Evolutionary conservation across 148 eudicot genomes (phyloP).

Genomic region (Camellia lanceoleosa): DNA sequence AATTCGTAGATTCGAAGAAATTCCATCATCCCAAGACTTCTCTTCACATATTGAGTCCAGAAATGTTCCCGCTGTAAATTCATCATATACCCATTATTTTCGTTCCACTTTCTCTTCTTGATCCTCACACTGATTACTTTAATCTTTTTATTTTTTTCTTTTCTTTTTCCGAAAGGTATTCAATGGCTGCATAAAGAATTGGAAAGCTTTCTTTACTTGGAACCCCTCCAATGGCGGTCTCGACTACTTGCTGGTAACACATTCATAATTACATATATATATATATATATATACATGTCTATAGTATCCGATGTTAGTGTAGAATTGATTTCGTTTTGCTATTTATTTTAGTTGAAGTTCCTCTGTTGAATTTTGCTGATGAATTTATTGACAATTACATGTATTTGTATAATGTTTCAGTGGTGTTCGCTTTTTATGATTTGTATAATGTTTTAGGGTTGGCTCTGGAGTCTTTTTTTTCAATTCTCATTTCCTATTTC

Average conservation of each 20-base stretch:
- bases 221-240: slow-evolving; percentile 74
- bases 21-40: slow-evolving; percentile 50
- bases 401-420: neutral
- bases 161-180: slow-evolving; percentile 43
- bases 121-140: neutral
- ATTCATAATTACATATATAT: neutral
- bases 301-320: neutral
- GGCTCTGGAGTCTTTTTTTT: neutral
- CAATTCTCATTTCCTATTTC: neutral
- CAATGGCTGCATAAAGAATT: slow-evolving; percentile 60
- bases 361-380: neutral
- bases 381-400: neutral
- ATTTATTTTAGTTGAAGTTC: too few relatives aligned
- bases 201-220: slow-evolving; percentile 71
- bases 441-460: too few relatives aligned
- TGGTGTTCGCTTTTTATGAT: neutral
- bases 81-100: neutral
- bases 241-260: slow-evolving; percentile 61
- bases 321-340: too few relatives aligned
- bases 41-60: slow-evolving; percentile 51
- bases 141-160: neutral
- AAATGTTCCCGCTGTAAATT: slow-evolving; percentile 63
- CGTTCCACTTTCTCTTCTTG: neutral
- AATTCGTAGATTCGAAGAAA: slow-evolving; percentile 31
- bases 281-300: neutral